Percentiles rank a stretch among this genome's conserved stretches.
Conservation (phyloP, 2,329 filamentous ascomycete genomes). For the Cercospora nicotianae region DNA sequence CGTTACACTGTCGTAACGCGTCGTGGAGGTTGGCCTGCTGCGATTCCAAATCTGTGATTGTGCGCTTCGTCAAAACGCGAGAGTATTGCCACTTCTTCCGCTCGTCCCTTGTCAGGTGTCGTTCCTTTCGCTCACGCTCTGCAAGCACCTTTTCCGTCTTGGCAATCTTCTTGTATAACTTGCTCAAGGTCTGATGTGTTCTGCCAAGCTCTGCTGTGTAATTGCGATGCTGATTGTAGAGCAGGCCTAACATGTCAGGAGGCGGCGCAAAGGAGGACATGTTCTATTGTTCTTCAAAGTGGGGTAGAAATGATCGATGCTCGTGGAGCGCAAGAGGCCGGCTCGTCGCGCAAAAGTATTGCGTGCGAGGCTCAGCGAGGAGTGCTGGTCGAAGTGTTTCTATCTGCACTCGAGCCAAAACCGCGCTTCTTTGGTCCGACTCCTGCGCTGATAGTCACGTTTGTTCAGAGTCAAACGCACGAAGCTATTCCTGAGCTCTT, state of each 20-base stretch:
- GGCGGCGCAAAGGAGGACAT: conserved; percentile 19
- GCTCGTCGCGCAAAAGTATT: conserved; percentile 25
- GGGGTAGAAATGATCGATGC: background rate
- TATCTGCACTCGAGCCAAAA: conserved; percentile 10
- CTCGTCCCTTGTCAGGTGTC: conserved; percentile 29
- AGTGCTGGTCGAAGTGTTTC: conserved; percentile 1
- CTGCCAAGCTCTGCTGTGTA: conserved; percentile 32
- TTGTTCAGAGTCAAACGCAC: conserved; percentile 22
- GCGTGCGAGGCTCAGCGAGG: background rate
- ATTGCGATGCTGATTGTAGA: conserved; percentile 32
- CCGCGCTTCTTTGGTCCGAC: conserved; percentile 22
- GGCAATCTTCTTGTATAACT: conserved; percentile 34
- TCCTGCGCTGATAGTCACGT: conserved; percentile 24
- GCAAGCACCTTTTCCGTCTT: conserved; percentile 28
- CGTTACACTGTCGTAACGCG: conserved; percentile 31
- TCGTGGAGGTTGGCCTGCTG: conserved; percentile 32
- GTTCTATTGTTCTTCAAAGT: conserved; percentile 12
- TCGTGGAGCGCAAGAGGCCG: conserved; percentile 28
- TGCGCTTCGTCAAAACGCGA: conserved; percentile 27
- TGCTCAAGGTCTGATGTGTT: conserved; percentile 34
- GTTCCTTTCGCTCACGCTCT: conserved; percentile 24
- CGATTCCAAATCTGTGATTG: conserved; percentile 27
- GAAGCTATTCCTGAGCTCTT: conserved; percentile 24
- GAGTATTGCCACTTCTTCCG: conserved; percentile 36
- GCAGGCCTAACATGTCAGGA: conserved; percentile 28